Percentiles rank a stretch among this genome's conserved stretches.
Conservation (phyloP, 2,329 filamentous ascomycete genomes). For the Fusarium sp. region DNA sequence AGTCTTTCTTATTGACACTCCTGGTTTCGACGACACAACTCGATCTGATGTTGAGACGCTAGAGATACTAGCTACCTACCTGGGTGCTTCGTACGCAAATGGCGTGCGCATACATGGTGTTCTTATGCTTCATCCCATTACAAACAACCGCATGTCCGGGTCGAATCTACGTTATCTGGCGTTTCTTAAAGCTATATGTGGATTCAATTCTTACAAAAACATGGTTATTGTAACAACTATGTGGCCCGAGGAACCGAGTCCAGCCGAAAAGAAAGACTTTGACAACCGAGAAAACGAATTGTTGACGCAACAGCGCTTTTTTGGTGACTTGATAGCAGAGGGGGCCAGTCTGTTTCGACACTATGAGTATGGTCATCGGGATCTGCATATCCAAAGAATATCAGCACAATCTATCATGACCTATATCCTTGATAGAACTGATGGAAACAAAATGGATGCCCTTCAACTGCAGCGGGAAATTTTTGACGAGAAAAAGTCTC, state of each 20-base stretch:
- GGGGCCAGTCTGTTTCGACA: slow-evolving; percentile 17
- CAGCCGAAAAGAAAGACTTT: not conserved
- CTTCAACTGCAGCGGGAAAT: slow-evolving; percentile 21
- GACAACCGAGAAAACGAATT: slow-evolving; percentile 13
- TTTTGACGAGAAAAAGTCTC: not conserved
- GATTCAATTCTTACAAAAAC: too few relatives aligned
- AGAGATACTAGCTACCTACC: too few relatives aligned
- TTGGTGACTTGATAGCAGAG: slow-evolving; percentile 2
- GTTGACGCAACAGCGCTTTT: not conserved
- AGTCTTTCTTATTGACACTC: too few relatives aligned
- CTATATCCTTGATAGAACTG: not conserved
- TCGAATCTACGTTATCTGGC: too few relatives aligned
- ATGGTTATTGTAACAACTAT: slow-evolving; percentile 19
- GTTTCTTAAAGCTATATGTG: too few relatives aligned
- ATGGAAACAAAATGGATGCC: not conserved
- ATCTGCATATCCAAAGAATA: not conserved
- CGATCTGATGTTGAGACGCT: too few relatives aligned
- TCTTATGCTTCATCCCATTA: too few relatives aligned
- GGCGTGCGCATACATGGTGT: too few relatives aligned
- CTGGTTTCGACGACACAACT: too few relatives aligned
- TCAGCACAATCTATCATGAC: slow-evolving; percentile 5
- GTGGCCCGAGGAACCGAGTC: slow-evolving; percentile 15
- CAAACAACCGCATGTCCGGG: too few relatives aligned
- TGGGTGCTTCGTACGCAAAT: too few relatives aligned
- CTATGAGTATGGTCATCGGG: not conserved